Evolutionary conservation across 1,284 basidiomycete genomes (phyloP).

Genomic region (Rhodotorula sp.): DNA sequence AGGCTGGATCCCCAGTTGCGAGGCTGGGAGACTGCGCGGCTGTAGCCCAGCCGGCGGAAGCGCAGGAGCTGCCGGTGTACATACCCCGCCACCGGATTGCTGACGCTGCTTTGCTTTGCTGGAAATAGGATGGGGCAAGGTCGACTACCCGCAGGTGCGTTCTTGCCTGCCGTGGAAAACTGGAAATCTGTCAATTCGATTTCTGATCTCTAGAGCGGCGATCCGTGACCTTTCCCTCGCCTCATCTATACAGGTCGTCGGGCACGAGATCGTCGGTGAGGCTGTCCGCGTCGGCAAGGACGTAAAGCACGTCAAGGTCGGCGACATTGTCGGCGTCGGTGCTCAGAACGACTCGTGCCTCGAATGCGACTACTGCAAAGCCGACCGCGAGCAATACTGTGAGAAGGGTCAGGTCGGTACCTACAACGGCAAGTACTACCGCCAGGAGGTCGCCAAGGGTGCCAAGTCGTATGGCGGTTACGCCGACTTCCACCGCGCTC

Average conservation of each 20-base stretch:
- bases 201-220: too few relatives aligned
- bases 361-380: constrained; percentile 51
- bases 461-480: constrained; percentile 53
- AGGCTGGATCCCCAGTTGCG: too few relatives aligned
- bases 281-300: constrained; percentile 49
- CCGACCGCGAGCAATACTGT: constrained; percentile 51
- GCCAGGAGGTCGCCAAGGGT: constrained; percentile 37
- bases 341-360: constrained; percentile 54
- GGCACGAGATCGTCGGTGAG: constrained; percentile 55
- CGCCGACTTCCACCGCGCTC: constrained; percentile 51
- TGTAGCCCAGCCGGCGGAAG: too few relatives aligned
- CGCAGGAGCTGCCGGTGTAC: too few relatives aligned
- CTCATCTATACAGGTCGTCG: constrained; percentile 41
- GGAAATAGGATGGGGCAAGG: constrained; percentile 31
- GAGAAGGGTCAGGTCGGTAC: constrained; percentile 48
- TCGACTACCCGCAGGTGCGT: constrained; percentile 28
- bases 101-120: neutral
- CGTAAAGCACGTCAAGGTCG: constrained; percentile 52
- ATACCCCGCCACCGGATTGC: too few relatives aligned
- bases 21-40: too few relatives aligned
- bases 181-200: too few relatives aligned
- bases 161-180: too few relatives aligned
- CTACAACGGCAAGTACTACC: constrained; percentile 43
- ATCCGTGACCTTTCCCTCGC: too few relatives aligned
- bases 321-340: constrained; percentile 55